phyloP scores from a whole-genome alignment of 345 rosid species.

The Aegle marmelos region DNA sequence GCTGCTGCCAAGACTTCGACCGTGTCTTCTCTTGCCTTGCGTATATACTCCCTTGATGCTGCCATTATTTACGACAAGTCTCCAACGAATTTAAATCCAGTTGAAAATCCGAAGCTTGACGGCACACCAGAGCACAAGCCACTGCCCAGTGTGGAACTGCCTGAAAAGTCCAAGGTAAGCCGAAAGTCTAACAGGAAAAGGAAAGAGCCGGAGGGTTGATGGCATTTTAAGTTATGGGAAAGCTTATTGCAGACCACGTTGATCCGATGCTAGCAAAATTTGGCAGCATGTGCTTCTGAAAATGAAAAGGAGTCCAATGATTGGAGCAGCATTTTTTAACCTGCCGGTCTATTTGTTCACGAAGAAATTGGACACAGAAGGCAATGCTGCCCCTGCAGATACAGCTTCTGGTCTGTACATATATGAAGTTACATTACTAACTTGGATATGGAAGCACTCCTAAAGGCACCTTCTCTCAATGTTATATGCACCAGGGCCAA shows the following conservation, averaged over 20 bases:
- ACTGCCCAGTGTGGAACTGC: conserved; percentile 36
- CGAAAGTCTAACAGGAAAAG: conserved; percentile 80
- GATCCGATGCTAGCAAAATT: conserved; percentile 19
- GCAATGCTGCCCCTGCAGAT: conserved; percentile 11
- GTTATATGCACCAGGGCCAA: conserved; percentile 18
- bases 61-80: conserved; percentile 68
- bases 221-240: not conserved
- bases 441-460: conserved; percentile 24
- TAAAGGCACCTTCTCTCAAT: conserved; percentile 10
- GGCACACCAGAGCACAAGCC: conserved; percentile 36
- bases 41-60: conserved; percentile 78
- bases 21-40: conserved; percentile 73
- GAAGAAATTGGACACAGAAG: not conserved
- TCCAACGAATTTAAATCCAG: conserved; percentile 28
- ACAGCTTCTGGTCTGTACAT: conserved; percentile 14
- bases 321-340: conserved; percentile 7
- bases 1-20: conserved; percentile 86
- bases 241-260: not conserved
- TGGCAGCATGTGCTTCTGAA: conserved; percentile 10
- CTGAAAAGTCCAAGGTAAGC: conserved; percentile 55
- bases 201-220: conserved; percentile 71
- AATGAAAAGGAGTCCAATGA: conserved; percentile 2
- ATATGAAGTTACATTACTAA: conserved; percentile 32
- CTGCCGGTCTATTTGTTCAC: conserved; percentile 1
- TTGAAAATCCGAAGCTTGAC: conserved; percentile 35